Percentiles rank a stretch among this genome's conserved stretches.
Conservation (phyloP, 1,284 basidiomycete species). For the Austroboletus rostrupii region DNA sequence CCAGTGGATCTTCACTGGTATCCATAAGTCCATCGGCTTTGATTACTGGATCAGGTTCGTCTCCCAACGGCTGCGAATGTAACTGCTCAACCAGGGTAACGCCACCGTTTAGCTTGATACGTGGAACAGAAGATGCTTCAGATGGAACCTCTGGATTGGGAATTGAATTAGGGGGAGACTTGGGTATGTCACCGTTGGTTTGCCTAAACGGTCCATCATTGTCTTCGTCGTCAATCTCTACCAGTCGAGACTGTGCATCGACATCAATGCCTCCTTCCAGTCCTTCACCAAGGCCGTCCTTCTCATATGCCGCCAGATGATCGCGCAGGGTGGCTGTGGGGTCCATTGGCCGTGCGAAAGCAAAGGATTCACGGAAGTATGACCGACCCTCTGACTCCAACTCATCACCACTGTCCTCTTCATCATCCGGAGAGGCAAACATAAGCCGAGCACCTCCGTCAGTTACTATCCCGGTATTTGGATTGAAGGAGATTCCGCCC, state of each 20-base stretch:
- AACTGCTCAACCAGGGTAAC: constrained; percentile 47
- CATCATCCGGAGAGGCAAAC: constrained; percentile 56
- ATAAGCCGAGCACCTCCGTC: constrained; percentile 46
- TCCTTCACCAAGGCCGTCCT: constrained; percentile 32
- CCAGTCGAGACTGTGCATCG: constrained; percentile 20
- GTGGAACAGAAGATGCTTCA: constrained; percentile 45
- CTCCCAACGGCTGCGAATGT: constrained; percentile 52
- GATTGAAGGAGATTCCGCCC: constrained; percentile 57
- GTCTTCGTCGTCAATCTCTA: constrained; percentile 30
- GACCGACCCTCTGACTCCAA: constrained; percentile 36
- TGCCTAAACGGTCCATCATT: constrained; percentile 31
- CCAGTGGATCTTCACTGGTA: constrained; percentile 65
- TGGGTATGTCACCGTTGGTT: constrained; percentile 24
- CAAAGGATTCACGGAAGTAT: constrained; percentile 47
- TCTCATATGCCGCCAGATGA: constrained; percentile 60
- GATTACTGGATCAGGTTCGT: constrained; percentile 52
- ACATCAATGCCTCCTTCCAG: constrained; percentile 22
- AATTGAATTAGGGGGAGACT: constrained; percentile 9
- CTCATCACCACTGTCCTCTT: constrained; percentile 54
- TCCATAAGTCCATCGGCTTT: constrained; percentile 73
- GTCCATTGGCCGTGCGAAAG: constrained; percentile 41
- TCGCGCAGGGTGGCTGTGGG: constrained; percentile 54
- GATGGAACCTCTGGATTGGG: constrained; percentile 30
- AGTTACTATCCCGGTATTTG: constrained; percentile 45
- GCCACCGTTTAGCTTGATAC: constrained; percentile 43